These are phyloP conservation scores for Saccharomycopsis fodiens DNA, from an alignment of 805 yeast genomes.

Conservation along the genomic window DNA sequence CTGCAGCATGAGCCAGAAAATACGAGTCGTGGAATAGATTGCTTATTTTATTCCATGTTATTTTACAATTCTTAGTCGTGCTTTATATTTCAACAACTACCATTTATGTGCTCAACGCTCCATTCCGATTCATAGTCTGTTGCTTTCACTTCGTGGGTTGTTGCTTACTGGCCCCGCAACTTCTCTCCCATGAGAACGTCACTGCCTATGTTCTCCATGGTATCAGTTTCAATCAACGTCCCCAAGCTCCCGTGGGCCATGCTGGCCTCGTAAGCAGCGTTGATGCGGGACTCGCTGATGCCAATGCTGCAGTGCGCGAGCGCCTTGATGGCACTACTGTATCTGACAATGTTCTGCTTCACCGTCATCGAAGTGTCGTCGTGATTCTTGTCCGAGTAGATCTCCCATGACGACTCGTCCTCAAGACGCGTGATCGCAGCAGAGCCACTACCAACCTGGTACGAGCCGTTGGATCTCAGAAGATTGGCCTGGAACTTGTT, in stretches of 20 bases:
- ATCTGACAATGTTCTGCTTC: constrained; percentile 73
- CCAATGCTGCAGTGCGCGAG: constrained; percentile 82
- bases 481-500: constrained; percentile 31
- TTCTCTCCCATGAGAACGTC: constrained; percentile 66
- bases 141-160: too few relatives aligned
- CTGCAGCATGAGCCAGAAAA: too few relatives aligned
- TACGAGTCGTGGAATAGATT: too few relatives aligned
- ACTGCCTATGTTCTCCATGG: constrained; percentile 64
- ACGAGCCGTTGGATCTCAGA: constrained; percentile 25
- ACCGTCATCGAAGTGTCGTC: constrained; percentile 47
- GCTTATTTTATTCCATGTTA: too few relatives aligned
- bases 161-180: constrained; percentile 57
- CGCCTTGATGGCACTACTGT: constrained; percentile 76
- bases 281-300: constrained; percentile 72
- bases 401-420: constrained; percentile 91
- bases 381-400: constrained; percentile 86
- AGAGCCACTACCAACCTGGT: constrained; percentile 50
- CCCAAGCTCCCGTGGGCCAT: constrained; percentile 66
- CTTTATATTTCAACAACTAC: too few relatives aligned
- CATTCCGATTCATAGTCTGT: too few relatives aligned
- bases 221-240: constrained; percentile 62
- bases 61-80: too few relatives aligned
- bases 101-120: too few relatives aligned
- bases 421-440: constrained; percentile 78
- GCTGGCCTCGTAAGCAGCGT: constrained; percentile 84